Evolutionary conservation across 148 eudicot species (phyloP), one percentile per base, ranked within the genome.

Genomic region (Spergularia marina): DNA sequence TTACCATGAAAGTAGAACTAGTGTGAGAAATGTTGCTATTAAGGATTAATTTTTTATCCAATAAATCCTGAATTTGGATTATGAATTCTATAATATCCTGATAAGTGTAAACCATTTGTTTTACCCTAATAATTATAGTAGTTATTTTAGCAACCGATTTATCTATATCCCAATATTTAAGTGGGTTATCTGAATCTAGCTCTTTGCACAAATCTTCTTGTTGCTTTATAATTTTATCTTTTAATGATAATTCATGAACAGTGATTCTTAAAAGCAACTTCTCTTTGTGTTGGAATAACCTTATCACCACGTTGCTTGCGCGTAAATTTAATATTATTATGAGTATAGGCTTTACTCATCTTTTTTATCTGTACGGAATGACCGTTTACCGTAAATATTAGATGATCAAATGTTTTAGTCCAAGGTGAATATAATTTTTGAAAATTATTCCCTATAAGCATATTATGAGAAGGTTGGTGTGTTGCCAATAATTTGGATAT

Each of bases 401-500:
- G 7, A 1, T 41, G 70, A 3, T 66, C 70, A 0, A 66, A 3
- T 2, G 70, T 66, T 34, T 41, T 12, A 4, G 70, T 66, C 0
- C 34, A 30, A 2, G 34, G 34, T 30, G 34, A 30, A 30, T 30
- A 30, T 30, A 30, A 30, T 30, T 30, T 66, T 66, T 66, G 70
- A 17, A 66, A 66, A 66, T 66, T 66, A 66, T 66, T 66, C 17
- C 70, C 53, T 5, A 66, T 40, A 4, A 66, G 16, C 53, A 66
- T 40, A 9, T 66, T 23, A 30, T 30, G 34, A 30, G 34, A 30
- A 30, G 34, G 34, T 30, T 30, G 34, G 34, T 30, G 1, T 30
- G 44, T 66, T 52, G n/a, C 53, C 16, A 0, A 23, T 52, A 6
- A 15, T 40, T 5, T n/a, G 2, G 70, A 53, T 13, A 66, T n/a